phyloP scores from a whole-genome alignment of 2,329 filamentous ascomycete species.

The Talaromyces sp. region DNA sequence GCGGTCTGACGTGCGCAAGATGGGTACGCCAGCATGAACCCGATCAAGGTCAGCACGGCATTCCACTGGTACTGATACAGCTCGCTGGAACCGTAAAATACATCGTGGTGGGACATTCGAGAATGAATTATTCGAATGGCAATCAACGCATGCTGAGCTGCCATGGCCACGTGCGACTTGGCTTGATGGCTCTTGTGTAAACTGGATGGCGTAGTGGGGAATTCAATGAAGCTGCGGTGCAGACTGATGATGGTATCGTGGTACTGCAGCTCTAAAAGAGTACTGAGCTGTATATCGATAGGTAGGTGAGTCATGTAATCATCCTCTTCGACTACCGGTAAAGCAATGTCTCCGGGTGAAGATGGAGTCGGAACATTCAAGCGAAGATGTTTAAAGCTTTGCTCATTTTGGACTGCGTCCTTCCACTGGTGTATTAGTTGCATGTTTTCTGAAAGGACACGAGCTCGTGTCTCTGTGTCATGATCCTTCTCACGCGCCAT shows the following conservation, averaged over 20 bases:
- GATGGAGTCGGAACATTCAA: background rate
- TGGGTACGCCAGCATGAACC: slow-evolving; percentile 17
- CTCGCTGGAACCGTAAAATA: slow-evolving; percentile 14
- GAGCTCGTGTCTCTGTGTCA: background rate
- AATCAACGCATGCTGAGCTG: slow-evolving; percentile 14
- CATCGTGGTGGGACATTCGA: slow-evolving; percentile 10
- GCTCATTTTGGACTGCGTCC: background rate
- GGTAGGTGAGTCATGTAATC: slow-evolving; percentile 3
- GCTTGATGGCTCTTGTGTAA: slow-evolving; percentile 11
- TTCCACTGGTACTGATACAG: slow-evolving; percentile 19
- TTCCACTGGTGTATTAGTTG: background rate
- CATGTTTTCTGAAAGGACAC: background rate
- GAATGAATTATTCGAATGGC: slow-evolving; percentile 10
- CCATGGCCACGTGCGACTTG: slow-evolving; percentile 13
- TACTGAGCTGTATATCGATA: slow-evolving; percentile 6
- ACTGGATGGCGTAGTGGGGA: slow-evolving; percentile 9
- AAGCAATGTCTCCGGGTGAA: background rate
- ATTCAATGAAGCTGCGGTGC: slow-evolving; percentile 16
- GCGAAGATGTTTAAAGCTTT: background rate
- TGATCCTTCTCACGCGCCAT: background rate
- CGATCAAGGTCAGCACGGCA: slow-evolving; percentile 15
- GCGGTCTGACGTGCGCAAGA: slow-evolving; percentile 6
- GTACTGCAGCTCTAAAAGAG: slow-evolving; percentile 13
- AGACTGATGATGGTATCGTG: slow-evolving; percentile 15
- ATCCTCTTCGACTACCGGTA: background rate